Base-by-base conservation (phyloP, 257 asterid genomes). In the Primulina eburnea region DNA sequence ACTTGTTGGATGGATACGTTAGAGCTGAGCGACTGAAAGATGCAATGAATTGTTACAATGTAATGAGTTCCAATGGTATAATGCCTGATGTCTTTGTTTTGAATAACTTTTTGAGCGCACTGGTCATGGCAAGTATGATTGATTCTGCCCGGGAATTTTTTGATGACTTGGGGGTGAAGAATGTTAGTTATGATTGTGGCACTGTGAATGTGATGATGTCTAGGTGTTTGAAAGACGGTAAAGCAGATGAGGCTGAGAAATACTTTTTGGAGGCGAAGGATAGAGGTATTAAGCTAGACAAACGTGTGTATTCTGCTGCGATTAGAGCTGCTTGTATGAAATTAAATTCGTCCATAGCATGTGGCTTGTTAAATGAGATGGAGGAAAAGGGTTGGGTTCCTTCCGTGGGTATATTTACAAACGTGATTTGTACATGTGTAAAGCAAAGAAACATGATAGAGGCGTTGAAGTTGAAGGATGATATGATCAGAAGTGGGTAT, bases 401-500 rank as follows among this genome's bases (percentile, higher is more conserved):
- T 43, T 75, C 90, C 2, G 83, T 78, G 80, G 87, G 90, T 21
- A 76, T 83, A 0, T 87, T 33, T 69, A 83, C 85, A 3, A 75
- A 65, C 55, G 86, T 80, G 60, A 85, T 93, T 53, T 78, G 83
- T 16, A 69, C 88, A 26, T 87, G 82, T 65, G 87, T 90, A 69
- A 88, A 87, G 77, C 82, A 84, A 78, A 74, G 80, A 83, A 81
- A 93, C 70, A 76, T 88, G 86, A 65, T 29, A 29, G 85, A 75
- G 69, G 98, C 98, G 4, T 70, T 90, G 33, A 87, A 77, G 80
- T 70, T 87, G 67, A 90, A 81, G 75, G 95, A 87, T 50, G 95
- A 88, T 76, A 92, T 92, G 97, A 68, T 88, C 63, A 75, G 58
- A 34, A 65, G 71, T 78, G 95, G 97, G 14, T 80, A 71, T 77